Conservation (phyloP, 179 eudicot species). For the Sideroxylon spinosum region DNA sequence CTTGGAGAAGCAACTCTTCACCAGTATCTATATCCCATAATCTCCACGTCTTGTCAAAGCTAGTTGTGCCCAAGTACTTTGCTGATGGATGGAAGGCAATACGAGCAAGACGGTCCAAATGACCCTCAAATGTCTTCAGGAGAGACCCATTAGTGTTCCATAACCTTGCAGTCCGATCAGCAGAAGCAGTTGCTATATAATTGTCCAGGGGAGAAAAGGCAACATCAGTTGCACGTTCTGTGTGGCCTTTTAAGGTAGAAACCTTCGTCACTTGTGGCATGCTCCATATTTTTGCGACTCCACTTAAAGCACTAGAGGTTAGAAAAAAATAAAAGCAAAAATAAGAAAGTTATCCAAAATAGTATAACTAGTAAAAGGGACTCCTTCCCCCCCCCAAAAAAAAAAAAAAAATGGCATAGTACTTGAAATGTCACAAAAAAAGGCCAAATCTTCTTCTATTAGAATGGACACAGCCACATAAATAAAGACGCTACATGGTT, state of each 20-base stretch:
- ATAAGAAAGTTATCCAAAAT: background rate
- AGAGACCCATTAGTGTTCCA: slow-evolving; percentile 71
- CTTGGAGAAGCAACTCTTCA: slow-evolving; percentile 86
- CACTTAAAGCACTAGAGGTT: slow-evolving; percentile 55
- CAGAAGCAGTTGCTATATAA: slow-evolving; percentile 79
- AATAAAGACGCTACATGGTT: no score
- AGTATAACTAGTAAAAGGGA: no score
- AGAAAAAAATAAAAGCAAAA: background rate
- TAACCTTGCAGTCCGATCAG: slow-evolving; percentile 76
- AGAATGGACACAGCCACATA: no score
- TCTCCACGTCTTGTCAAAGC: slow-evolving; percentile 98
- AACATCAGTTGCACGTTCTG: slow-evolving; percentile 79
- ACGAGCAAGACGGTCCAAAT: slow-evolving; percentile 87
- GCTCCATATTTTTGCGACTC: slow-evolving; percentile 88
- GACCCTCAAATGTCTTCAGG: slow-evolving; percentile 68
- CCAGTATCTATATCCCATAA: slow-evolving; percentile 86
- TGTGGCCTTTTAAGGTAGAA: slow-evolving; percentile 76
- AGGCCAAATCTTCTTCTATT: no score
- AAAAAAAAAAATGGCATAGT: no score
- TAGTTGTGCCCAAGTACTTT: slow-evolving; percentile 91
- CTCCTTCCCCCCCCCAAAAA: no score
- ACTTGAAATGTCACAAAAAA: no score
- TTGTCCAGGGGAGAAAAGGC: slow-evolving; percentile 69
- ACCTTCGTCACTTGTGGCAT: slow-evolving; percentile 66
- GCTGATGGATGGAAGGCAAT: slow-evolving; percentile 90